These are phyloP conservation scores for Xylariaceae sp. DNA, from an alignment of 2,329 filamentous ascomycete genomes.

Conservation along the genomic window DNA sequence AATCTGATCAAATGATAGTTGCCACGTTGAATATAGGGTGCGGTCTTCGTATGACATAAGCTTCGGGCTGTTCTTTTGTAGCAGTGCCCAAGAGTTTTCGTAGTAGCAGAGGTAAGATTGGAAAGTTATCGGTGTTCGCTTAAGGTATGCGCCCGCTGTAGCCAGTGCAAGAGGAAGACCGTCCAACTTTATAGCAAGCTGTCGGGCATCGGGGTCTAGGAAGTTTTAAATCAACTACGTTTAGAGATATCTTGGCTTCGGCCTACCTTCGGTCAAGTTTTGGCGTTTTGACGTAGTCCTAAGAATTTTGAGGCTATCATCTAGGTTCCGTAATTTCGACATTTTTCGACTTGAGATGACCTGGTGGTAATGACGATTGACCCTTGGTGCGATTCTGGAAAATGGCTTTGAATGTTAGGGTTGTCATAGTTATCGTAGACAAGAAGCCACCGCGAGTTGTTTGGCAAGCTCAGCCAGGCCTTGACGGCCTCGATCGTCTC, in stretches of 20 bases:
- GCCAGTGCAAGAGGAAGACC: slow-evolving; percentile 11
- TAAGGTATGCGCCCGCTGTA: slow-evolving; percentile 11
- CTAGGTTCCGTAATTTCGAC: slow-evolving; percentile 27
- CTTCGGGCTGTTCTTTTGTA: slow-evolving; percentile 2
- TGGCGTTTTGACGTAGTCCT: slow-evolving; percentile 25
- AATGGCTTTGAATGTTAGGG: slow-evolving; percentile 27
- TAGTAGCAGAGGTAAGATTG: slow-evolving; percentile 6
- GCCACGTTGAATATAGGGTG: slow-evolving; percentile 7
- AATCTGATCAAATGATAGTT: slow-evolving; percentile 8
- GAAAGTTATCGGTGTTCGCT: slow-evolving; percentile 3
- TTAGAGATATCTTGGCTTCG: background rate
- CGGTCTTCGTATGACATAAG: slow-evolving; percentile 9
- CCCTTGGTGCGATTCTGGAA: slow-evolving; percentile 34
- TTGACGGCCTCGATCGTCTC: slow-evolving; percentile 27
- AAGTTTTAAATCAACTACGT: background rate
- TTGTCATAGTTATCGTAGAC: slow-evolving; percentile 41
- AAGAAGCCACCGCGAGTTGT: slow-evolving; percentile 36
- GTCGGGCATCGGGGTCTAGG: slow-evolving; percentile 5
- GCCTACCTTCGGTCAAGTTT: slow-evolving; percentile 6
- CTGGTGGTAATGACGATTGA: slow-evolving; percentile 39
- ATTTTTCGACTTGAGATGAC: slow-evolving; percentile 29
- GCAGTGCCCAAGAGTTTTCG: slow-evolving; percentile 5
- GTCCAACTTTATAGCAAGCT: slow-evolving; percentile 2
- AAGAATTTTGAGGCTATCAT: slow-evolving; percentile 32
- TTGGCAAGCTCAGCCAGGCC: slow-evolving; percentile 31